Evolutionary conservation across 768 basidiomycete genomes (phyloP).

Genomic region (Tulasnella sp.): DNA sequence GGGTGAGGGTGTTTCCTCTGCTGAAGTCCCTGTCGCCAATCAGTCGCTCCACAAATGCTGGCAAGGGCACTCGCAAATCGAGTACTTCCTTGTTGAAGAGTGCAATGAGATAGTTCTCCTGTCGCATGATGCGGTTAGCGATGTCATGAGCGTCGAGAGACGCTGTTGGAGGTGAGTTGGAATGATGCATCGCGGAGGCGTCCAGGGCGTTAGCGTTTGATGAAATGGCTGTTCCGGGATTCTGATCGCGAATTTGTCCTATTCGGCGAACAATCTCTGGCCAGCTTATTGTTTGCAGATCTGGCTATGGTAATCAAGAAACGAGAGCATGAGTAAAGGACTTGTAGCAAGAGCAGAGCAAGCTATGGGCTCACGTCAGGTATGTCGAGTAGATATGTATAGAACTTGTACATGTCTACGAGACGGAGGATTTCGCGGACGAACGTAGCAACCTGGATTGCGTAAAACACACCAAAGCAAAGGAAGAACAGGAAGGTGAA

Average conservation of each 20-base stretch:
- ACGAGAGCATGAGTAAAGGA: neutral
- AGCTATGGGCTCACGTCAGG: slow-evolving; percentile 69
- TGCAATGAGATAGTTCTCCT: slow-evolving; percentile 97
- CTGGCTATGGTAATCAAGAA: slow-evolving; percentile 46
- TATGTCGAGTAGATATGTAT: slow-evolving; percentile 83
- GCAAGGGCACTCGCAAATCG: slow-evolving; percentile 77
- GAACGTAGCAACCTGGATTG: slow-evolving; percentile 80
- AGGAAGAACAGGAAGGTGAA: slow-evolving; percentile 76
- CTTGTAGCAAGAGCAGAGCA: slow-evolving; percentile 3
- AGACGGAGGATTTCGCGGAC: slow-evolving; percentile 64
- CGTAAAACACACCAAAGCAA: slow-evolving; percentile 76
- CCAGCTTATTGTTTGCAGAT: slow-evolving; percentile 98
- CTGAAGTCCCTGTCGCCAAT: slow-evolving; percentile 30
- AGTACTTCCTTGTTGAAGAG: slow-evolving; percentile 94
- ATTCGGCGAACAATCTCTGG: slow-evolving; percentile 87
- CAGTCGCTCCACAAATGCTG: slow-evolving; percentile 43
- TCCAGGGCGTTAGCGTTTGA: slow-evolving; percentile 10
- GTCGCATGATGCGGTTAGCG: slow-evolving; percentile 93
- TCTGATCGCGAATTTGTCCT: slow-evolving; percentile 79
- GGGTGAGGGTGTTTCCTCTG: slow-evolving; percentile 72
- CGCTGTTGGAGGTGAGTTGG: slow-evolving; percentile 55
- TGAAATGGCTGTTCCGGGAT: slow-evolving; percentile 82
- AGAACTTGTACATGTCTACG: slow-evolving; percentile 92
- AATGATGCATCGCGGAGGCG: slow-evolving; percentile 27
- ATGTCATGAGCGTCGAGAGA: slow-evolving; percentile 97